These are phyloP conservation scores for Selaginella moellendorffii DNA, from an alignment of 75 land plant genomes.

Conservation along the genomic window DNA sequence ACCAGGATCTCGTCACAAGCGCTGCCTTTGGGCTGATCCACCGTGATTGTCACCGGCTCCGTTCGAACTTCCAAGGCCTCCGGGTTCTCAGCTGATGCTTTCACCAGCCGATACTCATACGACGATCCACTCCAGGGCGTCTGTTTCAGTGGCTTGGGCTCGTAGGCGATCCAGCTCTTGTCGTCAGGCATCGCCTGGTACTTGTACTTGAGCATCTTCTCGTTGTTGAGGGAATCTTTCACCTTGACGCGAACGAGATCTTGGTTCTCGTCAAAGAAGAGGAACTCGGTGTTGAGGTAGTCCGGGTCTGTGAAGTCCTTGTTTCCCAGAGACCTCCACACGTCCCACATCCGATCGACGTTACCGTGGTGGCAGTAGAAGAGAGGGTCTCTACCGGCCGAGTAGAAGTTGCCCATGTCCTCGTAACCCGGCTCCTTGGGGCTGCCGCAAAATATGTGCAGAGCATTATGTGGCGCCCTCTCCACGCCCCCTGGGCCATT, in stretches of 20 bases:
- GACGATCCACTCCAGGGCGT: neutral
- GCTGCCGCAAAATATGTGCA: neutral
- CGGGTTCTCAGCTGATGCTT: neutral
- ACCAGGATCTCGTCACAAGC: neutral
- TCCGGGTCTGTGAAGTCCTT: conserved; percentile 8
- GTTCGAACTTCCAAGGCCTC: neutral
- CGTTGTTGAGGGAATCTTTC: neutral
- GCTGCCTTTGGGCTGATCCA: neutral
- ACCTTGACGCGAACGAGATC: conserved; percentile 10
- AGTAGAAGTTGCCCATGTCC: conserved; percentile 11
- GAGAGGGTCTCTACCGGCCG: conserved; percentile 12
- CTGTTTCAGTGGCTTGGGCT: neutral
- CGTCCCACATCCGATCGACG: conserved; percentile 6
- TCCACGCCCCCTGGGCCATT: neutral
- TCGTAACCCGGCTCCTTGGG: neutral
- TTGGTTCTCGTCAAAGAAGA: conserved; percentile 10
- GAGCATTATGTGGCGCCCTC: neutral
- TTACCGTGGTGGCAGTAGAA: conserved; percentile 15
- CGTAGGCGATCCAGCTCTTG: neutral
- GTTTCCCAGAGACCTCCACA: conserved; percentile 9
- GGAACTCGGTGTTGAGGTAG: conserved; percentile 10
- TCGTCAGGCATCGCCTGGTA: neutral
- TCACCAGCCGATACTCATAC: neutral
- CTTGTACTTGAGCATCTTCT: neutral
- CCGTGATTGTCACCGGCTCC: neutral